Conservation (phyloP, 805 yeast genomes). For the Debaryomyces castellii region DNA sequence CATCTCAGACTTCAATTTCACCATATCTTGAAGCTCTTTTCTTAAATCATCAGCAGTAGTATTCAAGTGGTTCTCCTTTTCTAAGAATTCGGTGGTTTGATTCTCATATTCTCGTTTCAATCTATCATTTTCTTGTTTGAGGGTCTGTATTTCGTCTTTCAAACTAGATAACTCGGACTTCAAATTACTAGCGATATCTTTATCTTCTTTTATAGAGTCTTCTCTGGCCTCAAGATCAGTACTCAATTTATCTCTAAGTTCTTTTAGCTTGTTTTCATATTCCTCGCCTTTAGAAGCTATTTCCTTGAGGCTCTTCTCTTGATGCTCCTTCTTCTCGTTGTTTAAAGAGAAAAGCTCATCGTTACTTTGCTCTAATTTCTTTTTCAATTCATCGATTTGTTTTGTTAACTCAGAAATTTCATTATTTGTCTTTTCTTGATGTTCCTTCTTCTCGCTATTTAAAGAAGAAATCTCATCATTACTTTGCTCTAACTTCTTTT, state of each 20-base stretch:
- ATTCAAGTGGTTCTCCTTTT: conserved; percentile 6
- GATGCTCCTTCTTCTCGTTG: not conserved
- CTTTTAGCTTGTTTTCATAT: conserved; percentile 3
- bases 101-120: not conserved
- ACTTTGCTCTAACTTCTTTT: not conserved
- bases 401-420: not conserved
- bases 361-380: not conserved
- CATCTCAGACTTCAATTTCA: not conserved
- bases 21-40: conserved; percentile 2
- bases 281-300: not conserved
- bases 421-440: not conserved
- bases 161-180: not conserved
- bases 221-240: not conserved
- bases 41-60: not conserved
- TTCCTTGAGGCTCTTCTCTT: not conserved
- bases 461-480: not conserved
- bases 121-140: not conserved
- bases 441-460: not conserved
- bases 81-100: not conserved
- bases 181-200: not conserved
- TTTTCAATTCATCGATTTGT: not conserved
- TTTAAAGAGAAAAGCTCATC: not conserved
- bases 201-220: not conserved
- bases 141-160: not conserved
- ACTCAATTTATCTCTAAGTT: not conserved